These are phyloP conservation scores for Pythium utonaiense DNA, from an alignment of 352 stramenopile genomes.

Conservation along the genomic window DNA sequence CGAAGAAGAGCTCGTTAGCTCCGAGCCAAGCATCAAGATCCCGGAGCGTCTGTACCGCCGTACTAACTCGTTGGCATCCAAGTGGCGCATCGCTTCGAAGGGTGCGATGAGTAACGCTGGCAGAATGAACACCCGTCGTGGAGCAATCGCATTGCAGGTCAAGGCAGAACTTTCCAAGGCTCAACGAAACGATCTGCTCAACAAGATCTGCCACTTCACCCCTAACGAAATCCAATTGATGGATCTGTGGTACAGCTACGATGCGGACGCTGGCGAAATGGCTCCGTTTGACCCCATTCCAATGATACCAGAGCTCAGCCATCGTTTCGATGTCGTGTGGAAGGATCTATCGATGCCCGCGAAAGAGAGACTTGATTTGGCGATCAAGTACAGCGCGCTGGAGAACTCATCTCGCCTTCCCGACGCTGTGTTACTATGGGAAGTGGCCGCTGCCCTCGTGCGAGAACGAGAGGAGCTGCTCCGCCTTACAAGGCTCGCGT, in stretches of 20 bases:
- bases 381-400: constrained; percentile 73
- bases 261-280: constrained; percentile 33
- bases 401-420: constrained; percentile 47
- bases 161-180: constrained; percentile 38
- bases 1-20: constrained; percentile 33
- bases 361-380: constrained; percentile 59
- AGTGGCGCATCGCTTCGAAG: constrained; percentile 44
- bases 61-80: constrained; percentile 26
- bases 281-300: constrained; percentile 53
- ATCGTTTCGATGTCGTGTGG: constrained; percentile 66
- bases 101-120: constrained; percentile 21
- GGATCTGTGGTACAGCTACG: constrained; percentile 57
- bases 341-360: constrained; percentile 57
- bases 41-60: constrained; percentile 23
- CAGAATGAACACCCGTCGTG: constrained; percentile 39
- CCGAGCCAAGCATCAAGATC: constrained; percentile 41
- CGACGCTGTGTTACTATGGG: constrained; percentile 65
- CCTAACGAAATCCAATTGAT: constrained; percentile 59
- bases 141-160: constrained; percentile 39
- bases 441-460: constrained; percentile 44
- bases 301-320: constrained; percentile 55
- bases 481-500: constrained; percentile 27
- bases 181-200: constrained; percentile 45
- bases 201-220: constrained; percentile 43
- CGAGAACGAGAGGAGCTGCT: constrained; percentile 60